A percentile compares a stretch with the other conserved stretches of the same genome.
Conservation (phyloP, 257 asterid species). For the Scutellaria galericulata region DNA sequence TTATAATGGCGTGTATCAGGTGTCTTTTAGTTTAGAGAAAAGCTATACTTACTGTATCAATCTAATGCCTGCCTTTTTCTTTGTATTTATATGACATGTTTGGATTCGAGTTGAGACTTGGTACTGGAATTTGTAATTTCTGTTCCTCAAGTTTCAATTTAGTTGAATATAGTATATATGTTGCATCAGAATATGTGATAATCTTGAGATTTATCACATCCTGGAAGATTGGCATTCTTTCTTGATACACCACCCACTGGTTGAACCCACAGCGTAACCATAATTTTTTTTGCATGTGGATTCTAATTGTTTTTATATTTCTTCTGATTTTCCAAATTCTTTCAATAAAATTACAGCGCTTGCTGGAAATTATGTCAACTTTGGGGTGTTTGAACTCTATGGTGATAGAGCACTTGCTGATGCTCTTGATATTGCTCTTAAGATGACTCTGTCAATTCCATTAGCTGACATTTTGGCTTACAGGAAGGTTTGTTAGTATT, state of each 20-base stretch:
- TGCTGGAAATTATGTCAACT: constrained; percentile 94
- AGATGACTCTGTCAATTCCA: constrained; percentile 87
- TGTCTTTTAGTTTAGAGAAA: constrained; percentile 6
- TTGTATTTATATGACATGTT: constrained; percentile 5
- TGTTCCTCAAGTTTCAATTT: constrained; percentile 8
- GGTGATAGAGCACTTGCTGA: constrained; percentile 99
- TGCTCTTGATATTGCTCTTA: constrained; percentile 88
- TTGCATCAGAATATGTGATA: constrained; percentile 4
- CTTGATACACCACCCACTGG: constrained; percentile 16
- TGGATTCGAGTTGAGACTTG: constrained; percentile 22
- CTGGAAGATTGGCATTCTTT: not conserved
- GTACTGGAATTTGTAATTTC: constrained; percentile 17
- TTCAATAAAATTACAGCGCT: constrained; percentile 62
- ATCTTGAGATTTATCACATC: constrained; percentile 12
- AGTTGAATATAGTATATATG: constrained; percentile 21
- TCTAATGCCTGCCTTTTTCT: constrained; percentile 19
- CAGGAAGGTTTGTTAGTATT: constrained; percentile 72
- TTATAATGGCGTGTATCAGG: not conserved
- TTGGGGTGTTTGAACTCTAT: constrained; percentile 96
- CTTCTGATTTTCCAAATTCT: constrained; percentile 28
- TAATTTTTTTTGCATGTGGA: constrained; percentile 20
- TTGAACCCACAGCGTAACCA: not conserved
- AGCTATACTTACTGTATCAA: constrained; percentile 10
- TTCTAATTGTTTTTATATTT: constrained; percentile 24
- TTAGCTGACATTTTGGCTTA: constrained; percentile 87